Conservation (phyloP, 345 rosid genomes). For the Stellera chamaejasme region DNA sequence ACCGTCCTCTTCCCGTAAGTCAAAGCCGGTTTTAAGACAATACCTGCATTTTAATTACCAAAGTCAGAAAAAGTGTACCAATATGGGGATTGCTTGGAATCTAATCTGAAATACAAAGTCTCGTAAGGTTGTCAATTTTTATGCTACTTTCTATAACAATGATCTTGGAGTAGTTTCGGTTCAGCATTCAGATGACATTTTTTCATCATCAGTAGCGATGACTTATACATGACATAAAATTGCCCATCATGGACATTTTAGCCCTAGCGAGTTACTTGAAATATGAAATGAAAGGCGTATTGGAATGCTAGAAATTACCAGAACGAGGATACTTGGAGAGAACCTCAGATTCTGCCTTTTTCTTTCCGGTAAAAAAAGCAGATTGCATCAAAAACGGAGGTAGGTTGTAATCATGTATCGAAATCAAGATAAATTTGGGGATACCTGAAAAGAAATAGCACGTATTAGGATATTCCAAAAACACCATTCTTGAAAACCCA, state of each 20-base stretch:
- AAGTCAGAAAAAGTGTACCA: too few relatives aligned
- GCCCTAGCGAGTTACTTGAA: too few relatives aligned
- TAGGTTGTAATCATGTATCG: conserved; percentile 86
- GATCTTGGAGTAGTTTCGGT: too few relatives aligned
- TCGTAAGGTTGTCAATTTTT: neutral
- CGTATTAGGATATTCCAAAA: conserved; percentile 3
- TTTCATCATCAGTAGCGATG: too few relatives aligned
- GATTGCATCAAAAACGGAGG: conserved; percentile 72
- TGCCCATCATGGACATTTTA: too few relatives aligned
- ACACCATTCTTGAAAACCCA: neutral
- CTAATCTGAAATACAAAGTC: too few relatives aligned
- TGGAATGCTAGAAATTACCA: conserved; percentile 28
- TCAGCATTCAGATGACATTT: too few relatives aligned
- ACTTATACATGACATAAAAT: too few relatives aligned
- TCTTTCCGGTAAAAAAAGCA: conserved; percentile 85
- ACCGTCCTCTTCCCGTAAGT: neutral
- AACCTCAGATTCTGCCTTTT: conserved; percentile 82
- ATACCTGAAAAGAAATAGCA: conserved; percentile 35
- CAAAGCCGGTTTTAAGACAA: neutral
- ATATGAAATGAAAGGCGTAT: too few relatives aligned
- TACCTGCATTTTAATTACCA: neutral
- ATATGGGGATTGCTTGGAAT: too few relatives aligned
- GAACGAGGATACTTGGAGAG: conserved; percentile 80
- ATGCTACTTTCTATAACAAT: neutral
- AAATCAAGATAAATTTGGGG: conserved; percentile 76